These are phyloP conservation scores for Nannochloropsis salina DNA, from an alignment of 108 stramenopile species.

Conservation along the genomic window DNA sequence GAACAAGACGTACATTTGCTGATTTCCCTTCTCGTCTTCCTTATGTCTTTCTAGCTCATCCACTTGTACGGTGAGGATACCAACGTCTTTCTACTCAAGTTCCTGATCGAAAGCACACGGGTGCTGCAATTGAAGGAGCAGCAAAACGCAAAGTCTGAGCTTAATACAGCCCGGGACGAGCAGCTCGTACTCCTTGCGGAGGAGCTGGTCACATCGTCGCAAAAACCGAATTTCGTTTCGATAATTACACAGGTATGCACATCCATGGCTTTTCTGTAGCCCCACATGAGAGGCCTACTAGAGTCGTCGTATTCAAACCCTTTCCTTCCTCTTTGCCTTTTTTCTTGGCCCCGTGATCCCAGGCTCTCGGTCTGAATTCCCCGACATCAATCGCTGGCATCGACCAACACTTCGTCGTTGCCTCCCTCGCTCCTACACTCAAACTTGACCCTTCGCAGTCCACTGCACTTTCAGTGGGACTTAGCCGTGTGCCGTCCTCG, in stretches of 20 bases:
- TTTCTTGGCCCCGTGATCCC: not conserved
- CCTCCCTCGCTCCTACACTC: not conserved
- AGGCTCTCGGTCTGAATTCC: not conserved
- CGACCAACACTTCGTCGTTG: not conserved
- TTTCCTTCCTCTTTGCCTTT: not conserved
- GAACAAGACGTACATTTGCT: too few relatives aligned
- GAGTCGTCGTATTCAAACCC: not conserved
- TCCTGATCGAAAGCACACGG: not conserved
- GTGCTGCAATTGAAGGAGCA: not conserved
- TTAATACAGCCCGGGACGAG: not conserved
- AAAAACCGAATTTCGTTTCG: conserved; percentile 7
- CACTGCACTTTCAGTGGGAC: not conserved
- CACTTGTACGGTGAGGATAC: not conserved
- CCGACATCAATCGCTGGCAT: not conserved
- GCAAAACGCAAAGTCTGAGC: not conserved
- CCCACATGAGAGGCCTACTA: too few relatives aligned
- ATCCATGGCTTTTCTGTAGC: too few relatives aligned
- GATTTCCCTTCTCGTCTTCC: not conserved
- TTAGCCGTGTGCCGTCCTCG: not conserved
- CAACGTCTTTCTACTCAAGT: not conserved
- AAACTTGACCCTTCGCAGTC: not conserved
- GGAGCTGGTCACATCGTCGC: not conserved
- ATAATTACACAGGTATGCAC: not conserved
- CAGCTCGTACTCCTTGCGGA: conserved; percentile 10
- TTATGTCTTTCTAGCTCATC: not conserved